These are phyloP conservation scores for Aspergillus clavatus DNA, from an alignment of 2,329 filamentous ascomycete genomes.

Conservation along the genomic window DNA sequence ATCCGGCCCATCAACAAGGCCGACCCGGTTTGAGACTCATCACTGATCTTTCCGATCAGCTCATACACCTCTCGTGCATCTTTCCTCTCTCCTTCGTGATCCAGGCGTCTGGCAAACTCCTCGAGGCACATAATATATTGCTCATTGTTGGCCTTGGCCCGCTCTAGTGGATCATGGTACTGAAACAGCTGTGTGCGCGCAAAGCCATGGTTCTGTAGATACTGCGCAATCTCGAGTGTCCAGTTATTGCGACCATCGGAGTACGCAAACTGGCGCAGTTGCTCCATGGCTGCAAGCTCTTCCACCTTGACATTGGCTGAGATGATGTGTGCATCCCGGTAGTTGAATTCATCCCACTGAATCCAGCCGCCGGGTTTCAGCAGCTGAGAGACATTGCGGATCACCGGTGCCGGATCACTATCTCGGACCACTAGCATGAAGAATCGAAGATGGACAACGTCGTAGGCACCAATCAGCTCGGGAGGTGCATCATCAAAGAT, in stretches of 20 bases:
- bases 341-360: slow-evolving; percentile 8
- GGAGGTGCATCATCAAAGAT: slow-evolving; percentile 10
- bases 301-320: neutral
- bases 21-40: neutral
- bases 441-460: slow-evolving; percentile 20
- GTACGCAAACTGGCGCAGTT: slow-evolving; percentile 1
- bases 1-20: neutral
- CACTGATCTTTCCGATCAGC: neutral
- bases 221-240: slow-evolving; percentile 1
- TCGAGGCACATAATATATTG: slow-evolving; percentile 1
- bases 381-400: slow-evolving; percentile 3
- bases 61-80: neutral
- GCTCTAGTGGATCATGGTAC: neutral
- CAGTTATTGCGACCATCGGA: slow-evolving; percentile 5
- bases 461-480: slow-evolving; percentile 17
- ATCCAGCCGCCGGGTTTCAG: slow-evolving; percentile 8
- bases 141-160: neutral
- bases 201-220: slow-evolving; percentile 1
- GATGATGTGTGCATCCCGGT: neutral
- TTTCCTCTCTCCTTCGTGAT: neutral
- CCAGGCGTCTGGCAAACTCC: slow-evolving; percentile 1
- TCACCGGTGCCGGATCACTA: slow-evolving; percentile 2
- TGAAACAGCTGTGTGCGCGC: neutral
- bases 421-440: slow-evolving; percentile 4
- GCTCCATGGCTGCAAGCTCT: neutral